Base-by-base conservation (phyloP, 2,329 filamentous ascomycete species). In the Fusarium xylarioides region DNA sequence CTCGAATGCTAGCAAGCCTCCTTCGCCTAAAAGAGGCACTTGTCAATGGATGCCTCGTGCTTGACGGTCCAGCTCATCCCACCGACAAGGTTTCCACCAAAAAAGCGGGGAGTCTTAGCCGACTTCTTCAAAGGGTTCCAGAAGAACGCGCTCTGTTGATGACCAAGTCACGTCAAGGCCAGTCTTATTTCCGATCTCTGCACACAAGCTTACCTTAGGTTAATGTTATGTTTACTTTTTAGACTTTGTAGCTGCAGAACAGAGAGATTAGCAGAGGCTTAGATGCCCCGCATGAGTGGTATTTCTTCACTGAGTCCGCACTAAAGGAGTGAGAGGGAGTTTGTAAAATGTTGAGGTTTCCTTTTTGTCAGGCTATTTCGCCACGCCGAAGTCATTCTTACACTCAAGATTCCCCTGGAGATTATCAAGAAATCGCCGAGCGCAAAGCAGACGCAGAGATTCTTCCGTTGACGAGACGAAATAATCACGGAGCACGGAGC, bases 401-500 rank as follows among this genome's bases (percentile, higher is more conserved):
- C 70, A 40, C 43, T 54, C n/a, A 32, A 53, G 35, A 69, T 49
- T 8, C 34, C 34, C 50, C 40, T 35, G 70, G 70, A 68, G 57
- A 73, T 57, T 26, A 34, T 60, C 32, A 63, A 58, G 61, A 47
- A 73, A 46, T 60, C 62, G 58, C 61, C 70, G 61, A 73, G 44
- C 53, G 43, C 47, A 34, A 65, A 52, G 70, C 58, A 65, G 60
- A 70, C 58, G 52, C 35, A 26, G 52, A 55, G 37, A 61, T 43
- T 46, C 34, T 47, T 50, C 57, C 55, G 66, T 53, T 44, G 49
- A 59, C 57, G 63, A 71, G 49, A 71, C 54, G 55, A 73, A 65
- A 71, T 72, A 62, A 72, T 46, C 62, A 71, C 44, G 70, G 70
- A 71, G 70, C 44, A 61, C 26, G 34, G 63, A 73, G 58, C 64